A percentile compares a stretch with the other conserved stretches of the same genome.
phyloP scores from a whole-genome alignment of 2,329 filamentous ascomycete genomes.

The Phoma sp. region DNA sequence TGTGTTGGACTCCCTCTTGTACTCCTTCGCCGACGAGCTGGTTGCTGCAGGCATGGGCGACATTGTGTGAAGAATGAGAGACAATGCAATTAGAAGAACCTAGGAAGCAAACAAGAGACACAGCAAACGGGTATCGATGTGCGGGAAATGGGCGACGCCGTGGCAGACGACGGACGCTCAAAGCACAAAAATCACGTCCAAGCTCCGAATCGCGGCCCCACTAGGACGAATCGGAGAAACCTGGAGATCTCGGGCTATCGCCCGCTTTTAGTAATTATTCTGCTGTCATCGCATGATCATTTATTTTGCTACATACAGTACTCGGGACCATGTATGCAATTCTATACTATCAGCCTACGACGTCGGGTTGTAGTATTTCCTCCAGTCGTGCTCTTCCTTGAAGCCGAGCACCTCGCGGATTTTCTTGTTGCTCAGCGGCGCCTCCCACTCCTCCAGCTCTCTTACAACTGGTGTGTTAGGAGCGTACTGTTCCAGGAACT shows the following conservation, averaged over 20 bases:
- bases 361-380: conserved; percentile 47
- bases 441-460: conserved; percentile 64
- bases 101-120: conserved; percentile 11
- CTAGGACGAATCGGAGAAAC: no score
- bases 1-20: conserved; percentile 85
- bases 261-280: not conserved
- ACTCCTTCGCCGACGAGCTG: conserved; percentile 60
- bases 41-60: conserved; percentile 24
- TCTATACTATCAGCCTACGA: not conserved
- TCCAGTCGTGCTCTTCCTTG: conserved; percentile 64
- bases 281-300: not conserved
- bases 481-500: conserved; percentile 59
- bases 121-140: conserved; percentile 14
- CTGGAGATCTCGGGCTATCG: not conserved
- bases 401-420: conserved; percentile 65
- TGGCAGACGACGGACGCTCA: conserved; percentile 1
- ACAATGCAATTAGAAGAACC: conserved; percentile 9
- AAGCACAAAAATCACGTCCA: conserved; percentile 8
- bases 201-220: conserved; percentile 1
- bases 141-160: conserved; percentile 8
- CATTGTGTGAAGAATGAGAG: conserved; percentile 12
- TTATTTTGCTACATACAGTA: not conserved
- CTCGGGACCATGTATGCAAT: not conserved
- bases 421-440: conserved; percentile 66
- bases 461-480: conserved; percentile 60